These are phyloP conservation scores for Hyaloscypha hepaticicola DNA, from an alignment of 495 filamentous ascomycete species.

Conservation along the genomic window DNA sequence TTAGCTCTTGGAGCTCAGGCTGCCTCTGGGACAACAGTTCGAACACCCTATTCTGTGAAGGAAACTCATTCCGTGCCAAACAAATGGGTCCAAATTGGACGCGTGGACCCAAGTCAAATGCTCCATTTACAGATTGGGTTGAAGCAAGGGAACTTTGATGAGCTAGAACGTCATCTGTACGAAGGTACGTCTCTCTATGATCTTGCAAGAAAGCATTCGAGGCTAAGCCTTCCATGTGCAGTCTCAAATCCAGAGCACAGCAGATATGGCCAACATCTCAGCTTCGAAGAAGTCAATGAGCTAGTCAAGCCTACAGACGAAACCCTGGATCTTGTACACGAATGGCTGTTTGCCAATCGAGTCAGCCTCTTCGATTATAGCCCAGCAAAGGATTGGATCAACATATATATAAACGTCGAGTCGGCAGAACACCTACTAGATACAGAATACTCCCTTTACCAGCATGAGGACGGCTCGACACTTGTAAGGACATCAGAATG, in stretches of 20 bases:
- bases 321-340: slow-evolving; percentile 42
- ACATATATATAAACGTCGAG: slow-evolving; percentile 49
- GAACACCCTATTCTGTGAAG: slow-evolving; percentile 48
- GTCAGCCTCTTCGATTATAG: slow-evolving; percentile 44
- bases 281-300: slow-evolving; percentile 37
- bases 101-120: slow-evolving; percentile 37
- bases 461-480: slow-evolving; percentile 42
- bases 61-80: slow-evolving; percentile 49
- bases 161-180: slow-evolving; percentile 50
- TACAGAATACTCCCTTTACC: slow-evolving; percentile 58
- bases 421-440: slow-evolving; percentile 57
- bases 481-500: slow-evolving; percentile 44
- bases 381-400: slow-evolving; percentile 47
- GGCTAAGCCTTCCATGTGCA: slow-evolving; percentile 5
- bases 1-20: slow-evolving; percentile 31
- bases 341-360: slow-evolving; percentile 49
- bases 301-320: slow-evolving; percentile 39
- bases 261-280: slow-evolving; percentile 46
- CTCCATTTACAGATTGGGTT: slow-evolving; percentile 53
- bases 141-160: slow-evolving; percentile 49
- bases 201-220: background rate
- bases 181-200: slow-evolving; percentile 34
- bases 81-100: slow-evolving; percentile 45
- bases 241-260: slow-evolving; percentile 42
- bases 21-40: slow-evolving; percentile 33